These are phyloP conservation scores for Gloeopeniophorella convolvens DNA, from an alignment of 768 basidiomycete species.

Conservation along the genomic window DNA sequence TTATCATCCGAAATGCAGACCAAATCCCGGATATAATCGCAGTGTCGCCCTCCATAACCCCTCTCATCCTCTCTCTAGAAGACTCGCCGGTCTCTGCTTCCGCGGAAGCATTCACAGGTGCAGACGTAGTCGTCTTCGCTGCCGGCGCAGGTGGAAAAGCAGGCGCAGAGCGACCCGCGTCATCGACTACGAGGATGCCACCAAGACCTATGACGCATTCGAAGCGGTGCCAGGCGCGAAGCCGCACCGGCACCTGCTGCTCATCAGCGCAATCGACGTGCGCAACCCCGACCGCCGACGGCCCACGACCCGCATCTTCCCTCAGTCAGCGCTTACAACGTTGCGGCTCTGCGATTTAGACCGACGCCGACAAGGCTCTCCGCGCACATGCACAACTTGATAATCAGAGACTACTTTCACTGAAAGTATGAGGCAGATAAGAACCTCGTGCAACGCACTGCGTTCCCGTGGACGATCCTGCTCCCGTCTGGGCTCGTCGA, in stretches of 20 bases:
- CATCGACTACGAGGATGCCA: conserved; percentile 56
- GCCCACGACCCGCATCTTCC: not conserved
- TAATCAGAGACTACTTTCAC: conserved; percentile 36
- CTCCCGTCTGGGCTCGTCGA: conserved; percentile 56
- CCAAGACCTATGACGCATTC: conserved; percentile 66
- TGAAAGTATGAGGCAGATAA: conserved; percentile 40
- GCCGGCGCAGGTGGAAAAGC: conserved; percentile 55
- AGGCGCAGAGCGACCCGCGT: conserved; percentile 46
- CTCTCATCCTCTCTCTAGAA: conserved; percentile 53
- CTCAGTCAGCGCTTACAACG: not conserved
- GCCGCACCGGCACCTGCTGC: conserved; percentile 48
- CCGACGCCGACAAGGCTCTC: conserved; percentile 41
- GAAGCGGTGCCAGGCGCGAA: conserved; percentile 42
- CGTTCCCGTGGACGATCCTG: conserved; percentile 61
- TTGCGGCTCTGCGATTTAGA: too few relatives aligned
- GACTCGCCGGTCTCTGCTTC: conserved; percentile 41
- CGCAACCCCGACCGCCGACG: conserved; percentile 37
- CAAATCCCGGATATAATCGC: conserved; percentile 44
- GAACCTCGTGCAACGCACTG: conserved; percentile 38
- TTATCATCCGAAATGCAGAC: conserved; percentile 44
- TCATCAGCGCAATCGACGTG: conserved; percentile 55
- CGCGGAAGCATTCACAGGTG: conserved; percentile 35
- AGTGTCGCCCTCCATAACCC: conserved; percentile 33
- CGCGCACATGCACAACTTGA: conserved; percentile 36
- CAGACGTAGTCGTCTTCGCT: conserved; percentile 34